These are phyloP conservation scores for Cercospora sojina DNA, from an alignment of 2,329 filamentous ascomycete species.

Conservation along the genomic window DNA sequence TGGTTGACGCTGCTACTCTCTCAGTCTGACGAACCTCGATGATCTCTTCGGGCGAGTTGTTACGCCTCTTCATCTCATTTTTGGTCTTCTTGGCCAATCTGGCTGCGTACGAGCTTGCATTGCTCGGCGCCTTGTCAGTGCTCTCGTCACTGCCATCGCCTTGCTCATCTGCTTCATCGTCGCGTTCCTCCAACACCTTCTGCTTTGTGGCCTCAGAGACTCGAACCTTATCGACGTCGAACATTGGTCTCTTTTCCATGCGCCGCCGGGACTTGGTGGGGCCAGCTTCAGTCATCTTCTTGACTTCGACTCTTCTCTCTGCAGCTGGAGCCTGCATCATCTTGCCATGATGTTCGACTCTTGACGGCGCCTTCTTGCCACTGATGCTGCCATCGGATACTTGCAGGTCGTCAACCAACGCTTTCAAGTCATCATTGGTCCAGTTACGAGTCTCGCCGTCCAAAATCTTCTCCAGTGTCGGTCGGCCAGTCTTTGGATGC, in stretches of 20 bases:
- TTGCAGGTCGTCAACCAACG: not conserved
- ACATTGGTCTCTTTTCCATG: slow-evolving; percentile 1
- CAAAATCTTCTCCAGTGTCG: not conserved
- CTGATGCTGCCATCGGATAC: not conserved
- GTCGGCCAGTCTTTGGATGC: not conserved
- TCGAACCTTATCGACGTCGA: not conserved
- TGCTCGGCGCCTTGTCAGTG: not conserved
- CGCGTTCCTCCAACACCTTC: not conserved
- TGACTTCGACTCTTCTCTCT: not conserved
- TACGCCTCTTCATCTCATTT: not conserved
- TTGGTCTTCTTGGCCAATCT: not conserved
- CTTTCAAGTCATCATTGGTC: not conserved
- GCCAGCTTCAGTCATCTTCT: not conserved
- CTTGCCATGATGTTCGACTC: not conserved
- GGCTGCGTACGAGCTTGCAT: slow-evolving; percentile 2
- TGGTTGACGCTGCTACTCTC: not conserved
- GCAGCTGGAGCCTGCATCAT: not conserved
- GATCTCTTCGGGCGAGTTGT: not conserved
- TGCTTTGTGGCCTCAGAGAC: not conserved
- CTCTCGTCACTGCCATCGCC: not conserved
- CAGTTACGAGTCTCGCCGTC: not conserved
- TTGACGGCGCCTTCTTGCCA: not conserved
- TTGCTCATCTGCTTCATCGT: not conserved
- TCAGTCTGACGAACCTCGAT: not conserved
- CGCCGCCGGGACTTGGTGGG: not conserved